These are phyloP conservation scores for Zoysia pacifica DNA, from an alignment of 176 grass and related monocot species.

Conservation along the genomic window DNA sequence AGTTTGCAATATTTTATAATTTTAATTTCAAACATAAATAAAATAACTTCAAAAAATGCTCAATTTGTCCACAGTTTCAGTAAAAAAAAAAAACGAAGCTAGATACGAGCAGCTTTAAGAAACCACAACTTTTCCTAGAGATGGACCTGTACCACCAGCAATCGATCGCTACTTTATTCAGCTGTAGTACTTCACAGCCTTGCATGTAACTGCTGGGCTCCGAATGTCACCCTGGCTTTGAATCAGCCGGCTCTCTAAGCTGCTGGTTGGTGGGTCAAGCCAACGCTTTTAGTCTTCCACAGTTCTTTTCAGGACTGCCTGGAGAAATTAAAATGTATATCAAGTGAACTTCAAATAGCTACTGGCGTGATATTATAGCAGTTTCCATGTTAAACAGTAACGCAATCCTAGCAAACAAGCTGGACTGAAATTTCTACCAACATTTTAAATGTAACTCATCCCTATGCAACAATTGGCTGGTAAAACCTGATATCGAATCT, in stretches of 20 bases:
- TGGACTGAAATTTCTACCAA: not conserved
- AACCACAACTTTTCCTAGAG: too few relatives aligned
- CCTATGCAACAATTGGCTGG: too few relatives aligned
- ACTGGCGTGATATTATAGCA: not conserved
- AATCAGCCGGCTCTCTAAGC: slow-evolving; percentile 87
- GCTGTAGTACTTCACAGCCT: slow-evolving; percentile 60
- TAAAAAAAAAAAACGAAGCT: not conserved
- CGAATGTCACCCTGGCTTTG: slow-evolving; percentile 86
- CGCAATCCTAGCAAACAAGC: not conserved
- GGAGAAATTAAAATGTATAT: slow-evolving; percentile 26
- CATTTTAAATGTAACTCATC: not conserved
- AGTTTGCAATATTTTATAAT: too few relatives aligned
- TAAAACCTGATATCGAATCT: slow-evolving; percentile 11
- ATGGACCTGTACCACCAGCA: not conserved
- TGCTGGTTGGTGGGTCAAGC: slow-evolving; percentile 84
- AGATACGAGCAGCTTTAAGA: not conserved
- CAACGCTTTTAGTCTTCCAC: slow-evolving; percentile 69
- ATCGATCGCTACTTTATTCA: slow-evolving; percentile 29
- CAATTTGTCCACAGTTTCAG: too few relatives aligned
- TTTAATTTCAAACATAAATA: too few relatives aligned
- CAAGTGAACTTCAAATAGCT: not conserved
- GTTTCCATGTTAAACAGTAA: not conserved
- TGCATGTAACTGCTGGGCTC: slow-evolving; percentile 68
- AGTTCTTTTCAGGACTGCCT: slow-evolving; percentile 81
- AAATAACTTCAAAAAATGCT: too few relatives aligned